Percentiles rank a stretch among this genome's conserved stretches.
Conservation (phyloP, 768 basidiomycete genomes). For the Lactarius indigo region DNA sequence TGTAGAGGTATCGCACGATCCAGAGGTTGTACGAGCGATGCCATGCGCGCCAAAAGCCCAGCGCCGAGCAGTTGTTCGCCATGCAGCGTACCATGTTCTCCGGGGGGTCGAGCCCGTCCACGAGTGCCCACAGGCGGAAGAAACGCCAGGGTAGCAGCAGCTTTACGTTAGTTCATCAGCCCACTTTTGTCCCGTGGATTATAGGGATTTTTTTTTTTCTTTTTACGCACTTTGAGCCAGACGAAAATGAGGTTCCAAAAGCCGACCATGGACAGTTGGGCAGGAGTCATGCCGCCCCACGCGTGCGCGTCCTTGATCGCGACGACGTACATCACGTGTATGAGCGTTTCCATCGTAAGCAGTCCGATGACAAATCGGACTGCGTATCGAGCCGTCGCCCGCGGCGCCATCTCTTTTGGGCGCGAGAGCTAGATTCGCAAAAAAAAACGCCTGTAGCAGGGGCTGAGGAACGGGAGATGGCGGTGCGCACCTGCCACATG, state of each 20-base stretch:
- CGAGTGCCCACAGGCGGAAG: constrained; percentile 90
- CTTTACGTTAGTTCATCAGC: too few species aligned
- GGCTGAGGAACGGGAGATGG: neutral
- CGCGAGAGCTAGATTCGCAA: constrained; percentile 53
- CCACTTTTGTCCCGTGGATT: too few species aligned
- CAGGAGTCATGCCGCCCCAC: constrained; percentile 75
- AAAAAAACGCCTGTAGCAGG: constrained; percentile 1
- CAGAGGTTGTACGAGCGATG: constrained; percentile 96
- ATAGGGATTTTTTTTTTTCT: too few species aligned
- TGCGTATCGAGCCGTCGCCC: constrained; percentile 50
- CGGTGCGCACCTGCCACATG: constrained; percentile 70
- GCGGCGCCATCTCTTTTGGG: constrained; percentile 45
- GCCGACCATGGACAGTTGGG: constrained; percentile 86
- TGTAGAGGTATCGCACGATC: constrained; percentile 89
- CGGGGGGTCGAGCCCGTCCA: constrained; percentile 86
- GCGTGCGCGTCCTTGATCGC: constrained; percentile 89
- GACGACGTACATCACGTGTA: constrained; percentile 95
- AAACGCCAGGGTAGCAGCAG: constrained; percentile 94
- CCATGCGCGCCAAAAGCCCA: constrained; percentile 97
- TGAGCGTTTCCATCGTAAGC: constrained; percentile 83
- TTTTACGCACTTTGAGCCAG: too few species aligned
- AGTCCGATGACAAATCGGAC: constrained; percentile 68
- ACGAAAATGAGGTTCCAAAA: constrained; percentile 97
- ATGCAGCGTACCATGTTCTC: constrained; percentile 99
- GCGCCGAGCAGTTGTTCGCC: constrained; percentile 91